These are phyloP conservation scores for Nicotiana noctiflora DNA, from an alignment of 257 asterid species.

Conservation along the genomic window DNA sequence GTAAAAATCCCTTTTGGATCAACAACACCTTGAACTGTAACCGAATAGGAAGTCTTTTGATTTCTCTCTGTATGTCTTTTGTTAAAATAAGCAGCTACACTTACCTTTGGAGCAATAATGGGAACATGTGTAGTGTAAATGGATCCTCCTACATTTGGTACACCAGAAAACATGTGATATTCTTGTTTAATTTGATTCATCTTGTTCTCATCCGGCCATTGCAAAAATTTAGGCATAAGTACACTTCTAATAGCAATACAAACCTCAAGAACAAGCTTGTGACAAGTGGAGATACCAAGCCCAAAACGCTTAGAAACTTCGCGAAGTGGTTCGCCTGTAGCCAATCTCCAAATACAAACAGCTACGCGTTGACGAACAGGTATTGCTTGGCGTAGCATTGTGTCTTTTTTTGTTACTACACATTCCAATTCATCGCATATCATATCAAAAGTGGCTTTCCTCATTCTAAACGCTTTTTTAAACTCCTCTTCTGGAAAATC, in stretches of 20 bases:
- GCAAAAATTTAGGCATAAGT: conserved; percentile 64
- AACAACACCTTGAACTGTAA: conserved; percentile 81
- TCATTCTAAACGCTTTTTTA: conserved; percentile 58
- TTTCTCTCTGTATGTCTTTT: conserved; percentile 75
- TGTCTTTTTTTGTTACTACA: conserved; percentile 63
- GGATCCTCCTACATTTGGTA: conserved; percentile 50
- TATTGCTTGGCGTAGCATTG: conserved; percentile 81
- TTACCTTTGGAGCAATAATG: conserved; percentile 66
- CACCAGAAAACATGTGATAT: conserved; percentile 45
- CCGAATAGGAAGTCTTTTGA: conserved; percentile 66
- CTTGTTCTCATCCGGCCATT: conserved; percentile 60
- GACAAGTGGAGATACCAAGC: conserved; percentile 86
- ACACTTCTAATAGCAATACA: conserved; percentile 55
- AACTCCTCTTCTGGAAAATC: conserved; percentile 73
- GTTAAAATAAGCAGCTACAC: conserved; percentile 56
- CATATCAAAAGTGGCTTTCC: conserved; percentile 58
- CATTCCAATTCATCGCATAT: conserved; percentile 68
- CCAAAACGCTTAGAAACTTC: conserved; percentile 84
- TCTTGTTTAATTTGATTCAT: conserved; percentile 27
- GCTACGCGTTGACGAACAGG: conserved; percentile 93
- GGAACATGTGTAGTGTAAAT: conserved; percentile 80
- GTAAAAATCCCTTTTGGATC: conserved; percentile 56
- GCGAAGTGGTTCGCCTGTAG: conserved; percentile 94
- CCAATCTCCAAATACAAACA: conserved; percentile 78
- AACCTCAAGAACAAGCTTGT: conserved; percentile 77